Percentiles rank a stretch among this genome's conserved stretches.
Conservation (phyloP, 257 asterid genomes). For the Echium plantagineum region DNA sequence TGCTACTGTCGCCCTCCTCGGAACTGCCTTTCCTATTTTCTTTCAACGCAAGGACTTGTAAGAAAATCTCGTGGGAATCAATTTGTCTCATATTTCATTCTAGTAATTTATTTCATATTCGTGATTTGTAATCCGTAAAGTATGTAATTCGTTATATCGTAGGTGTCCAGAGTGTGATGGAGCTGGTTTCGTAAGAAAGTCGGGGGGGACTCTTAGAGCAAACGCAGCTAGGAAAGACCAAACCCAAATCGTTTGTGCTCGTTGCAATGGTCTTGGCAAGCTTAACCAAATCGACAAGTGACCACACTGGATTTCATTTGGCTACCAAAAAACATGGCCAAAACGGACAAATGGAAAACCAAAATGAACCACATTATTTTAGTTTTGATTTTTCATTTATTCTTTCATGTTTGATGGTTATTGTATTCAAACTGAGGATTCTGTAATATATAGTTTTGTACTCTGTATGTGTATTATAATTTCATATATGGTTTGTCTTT, state of each 20-base stretch:
- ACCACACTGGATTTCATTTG: too few species aligned
- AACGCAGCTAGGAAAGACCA: constrained; percentile 81
- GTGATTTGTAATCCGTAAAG: too few species aligned
- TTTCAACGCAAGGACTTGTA: constrained; percentile 64
- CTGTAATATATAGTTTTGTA: too few species aligned
- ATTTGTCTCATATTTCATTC: too few species aligned
- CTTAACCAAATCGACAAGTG: constrained; percentile 73
- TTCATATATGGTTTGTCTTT: too few species aligned
- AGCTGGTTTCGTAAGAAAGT: constrained; percentile 75
- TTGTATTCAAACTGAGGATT: background rate
- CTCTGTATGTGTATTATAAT: too few species aligned
- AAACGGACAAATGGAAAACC: background rate
- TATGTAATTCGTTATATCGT: too few species aligned
- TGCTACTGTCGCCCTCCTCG: constrained; percentile 60
- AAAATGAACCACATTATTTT: background rate
- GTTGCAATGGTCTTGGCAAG: constrained; percentile 85
- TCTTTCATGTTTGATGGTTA: background rate
- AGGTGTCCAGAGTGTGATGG: constrained; percentile 96
- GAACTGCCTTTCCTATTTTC: constrained; percentile 78
- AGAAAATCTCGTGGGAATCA: too few species aligned
- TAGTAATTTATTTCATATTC: too few species aligned
- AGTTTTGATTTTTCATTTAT: background rate
- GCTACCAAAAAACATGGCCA: background rate
- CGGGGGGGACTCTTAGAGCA: constrained; percentile 49
- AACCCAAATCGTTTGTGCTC: constrained; percentile 67